Conservation (phyloP, 2,329 filamentous ascomycete genomes). For the Hymenoscyphus scutula region DNA sequence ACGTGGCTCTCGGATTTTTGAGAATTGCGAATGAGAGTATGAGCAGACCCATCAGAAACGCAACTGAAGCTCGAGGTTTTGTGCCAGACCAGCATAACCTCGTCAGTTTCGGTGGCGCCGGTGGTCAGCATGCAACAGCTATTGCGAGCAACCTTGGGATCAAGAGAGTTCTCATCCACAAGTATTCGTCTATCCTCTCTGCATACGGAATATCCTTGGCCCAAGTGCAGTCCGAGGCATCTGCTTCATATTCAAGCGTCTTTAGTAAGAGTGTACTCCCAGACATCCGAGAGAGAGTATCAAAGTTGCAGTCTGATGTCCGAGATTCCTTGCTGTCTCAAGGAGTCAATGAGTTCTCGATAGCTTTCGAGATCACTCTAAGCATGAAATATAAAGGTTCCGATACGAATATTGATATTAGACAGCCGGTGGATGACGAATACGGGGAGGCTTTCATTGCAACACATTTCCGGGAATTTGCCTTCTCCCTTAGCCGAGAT, state of each 20-base stretch:
- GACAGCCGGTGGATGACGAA: conserved; percentile 60
- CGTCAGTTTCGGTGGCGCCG: conserved; percentile 86
- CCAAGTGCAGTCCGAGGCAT: neutral
- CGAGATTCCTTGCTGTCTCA: neutral
- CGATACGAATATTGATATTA: conserved; percentile 81
- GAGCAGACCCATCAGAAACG: conserved; percentile 81
- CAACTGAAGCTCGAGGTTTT: conserved; percentile 87
- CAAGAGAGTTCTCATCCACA: conserved; percentile 76
- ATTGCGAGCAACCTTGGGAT: conserved; percentile 83
- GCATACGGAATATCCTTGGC: conserved; percentile 90
- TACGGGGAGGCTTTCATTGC: conserved; percentile 70
- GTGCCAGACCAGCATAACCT: conserved; percentile 83
- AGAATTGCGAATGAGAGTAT: conserved; percentile 88
- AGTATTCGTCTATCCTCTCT: conserved; percentile 82
- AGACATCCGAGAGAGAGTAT: neutral
- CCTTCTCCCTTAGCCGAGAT: conserved; percentile 77
- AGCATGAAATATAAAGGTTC: conserved; percentile 90
- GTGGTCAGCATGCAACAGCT: conserved; percentile 83
- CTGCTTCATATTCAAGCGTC: neutral
- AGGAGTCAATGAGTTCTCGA: neutral
- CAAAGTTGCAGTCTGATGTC: neutral
- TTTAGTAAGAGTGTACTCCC: neutral
- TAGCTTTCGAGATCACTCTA: conserved; percentile 41
- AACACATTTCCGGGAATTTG: conserved; percentile 86
- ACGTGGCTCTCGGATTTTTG: conserved; percentile 53